A percentile compares a stretch with the other conserved stretches of the same genome.
Evolutionary conservation across 2,329 filamentous ascomycete genomes (phyloP).

Genomic region (Sclerotinia subarctica): DNA sequence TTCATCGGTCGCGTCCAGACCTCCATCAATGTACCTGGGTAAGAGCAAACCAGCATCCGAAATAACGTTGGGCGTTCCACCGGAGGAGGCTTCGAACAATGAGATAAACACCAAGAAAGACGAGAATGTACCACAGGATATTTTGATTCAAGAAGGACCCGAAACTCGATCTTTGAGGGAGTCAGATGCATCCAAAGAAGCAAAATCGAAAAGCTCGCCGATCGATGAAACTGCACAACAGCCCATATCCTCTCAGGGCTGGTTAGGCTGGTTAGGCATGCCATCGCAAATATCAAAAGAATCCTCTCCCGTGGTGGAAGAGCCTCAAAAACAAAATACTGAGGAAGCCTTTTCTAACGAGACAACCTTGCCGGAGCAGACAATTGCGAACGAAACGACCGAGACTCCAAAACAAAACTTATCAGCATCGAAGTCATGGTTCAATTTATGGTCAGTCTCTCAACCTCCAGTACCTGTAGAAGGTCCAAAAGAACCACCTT

Average conservation of each 20-base stretch:
- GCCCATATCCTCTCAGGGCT: conserved; percentile 45
- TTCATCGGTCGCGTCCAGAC: conserved; percentile 27
- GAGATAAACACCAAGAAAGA: conserved; percentile 19
- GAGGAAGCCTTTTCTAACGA: conserved; percentile 10
- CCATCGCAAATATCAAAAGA: conserved; percentile 29
- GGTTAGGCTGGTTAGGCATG: conserved; percentile 53
- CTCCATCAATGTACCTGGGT: conserved; percentile 37
- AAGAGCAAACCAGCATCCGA: conserved; percentile 39
- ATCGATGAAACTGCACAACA: conserved; percentile 17
- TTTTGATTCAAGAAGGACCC: conserved; percentile 4
- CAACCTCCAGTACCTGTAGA: conserved; percentile 29
- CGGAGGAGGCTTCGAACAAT: conserved; percentile 13
- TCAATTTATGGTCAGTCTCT: conserved; percentile 35
- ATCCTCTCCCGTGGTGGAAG: conserved; percentile 15
- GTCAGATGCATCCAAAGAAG: conserved; percentile 8
- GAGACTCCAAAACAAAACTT: conserved; percentile 7
- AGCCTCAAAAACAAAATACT: conserved; percentile 8
- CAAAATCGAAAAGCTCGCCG: conserved; percentile 3
- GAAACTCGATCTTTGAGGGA: conserved; percentile 14
- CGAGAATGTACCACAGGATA: conserved; percentile 10
- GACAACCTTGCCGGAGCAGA: neutral
- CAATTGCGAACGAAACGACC: conserved; percentile 19
- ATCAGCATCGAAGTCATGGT: conserved; percentile 33
- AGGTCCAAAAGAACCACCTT: conserved; percentile 25
- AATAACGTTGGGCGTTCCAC: conserved; percentile 33